Base-by-base conservation (phyloP, 371 early-diverging fungal species). In the Smittium culicis region DNA sequence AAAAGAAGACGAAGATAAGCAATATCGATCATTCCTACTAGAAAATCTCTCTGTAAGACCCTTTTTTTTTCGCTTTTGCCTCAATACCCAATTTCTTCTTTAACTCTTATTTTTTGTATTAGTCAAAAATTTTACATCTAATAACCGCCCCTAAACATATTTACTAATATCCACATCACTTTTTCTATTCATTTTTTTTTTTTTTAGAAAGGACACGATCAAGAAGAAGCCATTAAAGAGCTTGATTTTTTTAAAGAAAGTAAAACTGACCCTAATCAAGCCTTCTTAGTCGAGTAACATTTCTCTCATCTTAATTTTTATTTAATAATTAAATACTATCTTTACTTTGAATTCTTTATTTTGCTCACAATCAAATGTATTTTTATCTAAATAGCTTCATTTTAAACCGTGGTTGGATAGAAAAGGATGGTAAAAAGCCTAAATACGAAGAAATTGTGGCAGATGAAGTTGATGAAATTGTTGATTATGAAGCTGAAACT, bases 381-480 rank as follows among this genome's bases (percentile, higher is more conserved):
- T 76, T 0, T 34, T 14, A 58, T 20, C 54, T 34, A 14, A 59
- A 64, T 64, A 64, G 64, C 45, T 77, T 70, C 45, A 84, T 97
- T 31, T 70, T 97, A 65, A 96, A 91, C 71, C 88, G 90, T 67
- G 93, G 95, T 2, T 97, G 97, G 97, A 82, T 93, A 11, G 93
- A 91, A 60, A 89, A 87, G 69, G 79, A 80, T n/a, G 78, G 77
- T 59, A 71, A 70, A 61, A 67, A 75, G 0, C 82, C 85, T 0
- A 81, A 81, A 17, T 88, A 88, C 69, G 79, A 86, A 58, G 82
- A 87, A 67, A 79, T 88, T 66, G 80, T 84, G 1, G 83, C 80
- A 0, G 82, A 85, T 27, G 83, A 83, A 54, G 83, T 82, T 34
- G 79, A 79, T 24, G 87, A 89, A 71, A 83, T 84, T 62, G 80